Evolutionary conservation across 2,329 filamentous ascomycete genomes (phyloP).

Genomic region (Stachybotrys elegans): DNA sequence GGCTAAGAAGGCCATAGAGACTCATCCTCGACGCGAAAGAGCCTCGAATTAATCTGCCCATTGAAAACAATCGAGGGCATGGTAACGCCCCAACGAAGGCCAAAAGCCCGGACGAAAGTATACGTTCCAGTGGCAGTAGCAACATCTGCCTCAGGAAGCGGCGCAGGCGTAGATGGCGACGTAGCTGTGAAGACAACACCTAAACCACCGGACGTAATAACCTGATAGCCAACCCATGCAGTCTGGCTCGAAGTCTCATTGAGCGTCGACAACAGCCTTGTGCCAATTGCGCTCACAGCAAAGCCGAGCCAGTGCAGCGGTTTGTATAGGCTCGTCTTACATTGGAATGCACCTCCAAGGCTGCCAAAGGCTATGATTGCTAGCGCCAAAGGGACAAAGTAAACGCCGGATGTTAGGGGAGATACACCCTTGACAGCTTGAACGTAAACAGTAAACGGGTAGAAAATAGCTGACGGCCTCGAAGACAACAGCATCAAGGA

Average conservation of each 20-base stretch:
- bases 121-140: neutral
- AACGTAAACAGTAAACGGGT: no score
- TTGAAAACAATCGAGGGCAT: conserved; percentile 1
- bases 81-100: conserved; percentile 1
- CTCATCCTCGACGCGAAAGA: neutral
- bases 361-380: conserved; percentile 15
- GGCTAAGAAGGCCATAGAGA: neutral
- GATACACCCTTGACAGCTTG: conserved; percentile 27
- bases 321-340: conserved; percentile 20
- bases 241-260: conserved; percentile 18
- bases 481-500: conserved; percentile 23
- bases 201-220: conserved; percentile 12
- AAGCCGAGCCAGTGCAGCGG: conserved; percentile 23
- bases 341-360: conserved; percentile 12
- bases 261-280: conserved; percentile 33
- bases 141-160: neutral
- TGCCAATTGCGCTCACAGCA: conserved; percentile 20
- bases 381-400: conserved; percentile 17
- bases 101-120: neutral
- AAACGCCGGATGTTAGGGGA: conserved; percentile 19
- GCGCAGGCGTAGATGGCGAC: neutral
- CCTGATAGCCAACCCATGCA: conserved; percentile 29
- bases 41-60: neutral
- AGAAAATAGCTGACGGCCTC: conserved; percentile 4
- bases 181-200: neutral